Base-by-base conservation (phyloP, 192 early-diverging fungal species). In the Linnemannia zychae region DNA sequence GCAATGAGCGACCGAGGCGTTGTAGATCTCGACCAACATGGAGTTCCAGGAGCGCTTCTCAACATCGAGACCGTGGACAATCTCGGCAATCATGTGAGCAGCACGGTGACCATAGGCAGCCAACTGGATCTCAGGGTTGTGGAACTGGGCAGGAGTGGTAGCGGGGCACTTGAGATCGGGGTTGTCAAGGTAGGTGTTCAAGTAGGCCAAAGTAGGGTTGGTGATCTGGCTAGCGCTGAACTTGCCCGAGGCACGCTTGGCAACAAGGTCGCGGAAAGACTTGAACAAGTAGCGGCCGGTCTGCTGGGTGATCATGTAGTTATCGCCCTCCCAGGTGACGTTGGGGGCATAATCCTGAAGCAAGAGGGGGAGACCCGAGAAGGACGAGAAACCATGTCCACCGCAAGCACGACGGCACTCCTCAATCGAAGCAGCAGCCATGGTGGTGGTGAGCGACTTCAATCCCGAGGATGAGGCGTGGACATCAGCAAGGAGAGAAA, bases 251-350 rank as follows among this genome's bases (percentile, higher is more conserved):
- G 84, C 84, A 15, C 82, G 79, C 87, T 90, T 90, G 60, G 88
- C 84, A 18, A 90, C 84, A 46, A 94, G 72, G n/a, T 84, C 87
- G 66, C 91, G 91, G 79, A 94, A 90, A 57, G 91, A 91, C 82
- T 93, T 95, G 79, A 96, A 72, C 37, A 97, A 88, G 86, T 95
- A 97, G 48, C 95, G 94, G 47, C 92, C 89, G 20, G 94, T 95
- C 89, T 98, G 97, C 86, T 97, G 97, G 9, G 95, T 94, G 75
- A 98, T 82, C 28, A 98, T 90, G 81, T 94, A 94, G 90, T 96
- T 96, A 80, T 96, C 95, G 66, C 95, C 95, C 84, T 96, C 95
- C 93, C 93, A 95, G 67, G 94, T 96, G 57, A 92, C 92, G 72
- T 95, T 95, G 20, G 94, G 94, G 36, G 93, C 75, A 66, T 92